Conservation (phyloP, 2,329 filamentous ascomycete genomes). For the Penicillium italicum region DNA sequence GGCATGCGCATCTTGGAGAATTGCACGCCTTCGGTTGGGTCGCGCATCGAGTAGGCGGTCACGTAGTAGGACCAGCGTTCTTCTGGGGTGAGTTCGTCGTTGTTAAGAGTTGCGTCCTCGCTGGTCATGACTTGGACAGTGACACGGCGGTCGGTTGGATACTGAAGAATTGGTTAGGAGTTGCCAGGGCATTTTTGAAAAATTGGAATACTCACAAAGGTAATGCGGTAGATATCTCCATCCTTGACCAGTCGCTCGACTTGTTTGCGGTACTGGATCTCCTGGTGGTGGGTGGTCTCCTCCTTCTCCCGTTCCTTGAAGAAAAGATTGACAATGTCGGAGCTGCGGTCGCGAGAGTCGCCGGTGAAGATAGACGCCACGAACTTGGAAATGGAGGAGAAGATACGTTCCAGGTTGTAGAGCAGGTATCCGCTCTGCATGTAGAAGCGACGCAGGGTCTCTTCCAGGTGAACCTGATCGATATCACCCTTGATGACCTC, state of each 20-base stretch:
- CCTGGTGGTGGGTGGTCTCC: conserved; percentile 82
- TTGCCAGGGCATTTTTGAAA: neutral
- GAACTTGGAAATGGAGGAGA: conserved; percentile 75
- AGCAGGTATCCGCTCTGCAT: conserved; percentile 86
- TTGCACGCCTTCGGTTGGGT: conserved; percentile 77
- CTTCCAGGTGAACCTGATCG: conserved; percentile 80
- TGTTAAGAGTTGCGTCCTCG: conserved; percentile 75
- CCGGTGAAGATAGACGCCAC: conserved; percentile 77
- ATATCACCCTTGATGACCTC: conserved; percentile 78
- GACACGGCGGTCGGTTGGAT: conserved; percentile 64
- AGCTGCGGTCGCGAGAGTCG: conserved; percentile 89
- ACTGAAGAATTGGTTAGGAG: conserved; percentile 45
- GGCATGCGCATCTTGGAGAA: conserved; percentile 63
- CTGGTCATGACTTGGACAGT: conserved; percentile 80
- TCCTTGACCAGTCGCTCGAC: conserved; percentile 93
- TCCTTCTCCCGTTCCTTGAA: conserved; percentile 75
- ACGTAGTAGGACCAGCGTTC: conserved; percentile 91
- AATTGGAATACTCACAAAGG: conserved; percentile 71
- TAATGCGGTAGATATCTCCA: conserved; percentile 82
- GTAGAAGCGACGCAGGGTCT: conserved; percentile 87
- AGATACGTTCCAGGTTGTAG: conserved; percentile 86
- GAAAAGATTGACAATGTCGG: conserved; percentile 85
- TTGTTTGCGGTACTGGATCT: conserved; percentile 86
- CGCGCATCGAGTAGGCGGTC: conserved; percentile 81
- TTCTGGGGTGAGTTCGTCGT: conserved; percentile 61